Conservation (phyloP, 2,329 filamentous ascomycete species). For the Pyrenochaeta sp. region DNA sequence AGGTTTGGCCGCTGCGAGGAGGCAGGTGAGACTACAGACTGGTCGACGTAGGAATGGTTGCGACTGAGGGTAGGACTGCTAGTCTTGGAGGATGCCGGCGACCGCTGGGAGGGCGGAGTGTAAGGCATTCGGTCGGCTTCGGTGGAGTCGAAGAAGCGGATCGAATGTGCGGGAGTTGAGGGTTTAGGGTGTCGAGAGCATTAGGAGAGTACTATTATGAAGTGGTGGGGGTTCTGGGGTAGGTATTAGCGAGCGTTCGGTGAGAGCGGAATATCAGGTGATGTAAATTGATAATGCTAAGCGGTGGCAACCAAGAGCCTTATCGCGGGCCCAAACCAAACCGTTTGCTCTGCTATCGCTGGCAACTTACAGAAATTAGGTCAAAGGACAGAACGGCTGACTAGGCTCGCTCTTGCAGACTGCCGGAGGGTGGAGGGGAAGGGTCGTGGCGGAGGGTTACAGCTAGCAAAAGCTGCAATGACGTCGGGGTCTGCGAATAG, state of each 20-base stretch:
- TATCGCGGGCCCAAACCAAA: background rate
- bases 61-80: constrained; percentile 60
- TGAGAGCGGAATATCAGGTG: constrained; percentile 21
- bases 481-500: constrained; percentile 34
- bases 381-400: constrained; percentile 16
- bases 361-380: constrained; percentile 30
- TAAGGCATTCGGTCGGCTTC: constrained; percentile 77
- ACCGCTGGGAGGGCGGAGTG: constrained; percentile 77
- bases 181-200: constrained; percentile 51
- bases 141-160: constrained; percentile 37
- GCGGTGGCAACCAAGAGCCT: constrained; percentile 1
- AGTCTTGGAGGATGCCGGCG: constrained; percentile 65
- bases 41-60: constrained; percentile 60
- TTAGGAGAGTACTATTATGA: constrained; percentile 50
- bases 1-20: constrained; percentile 54
- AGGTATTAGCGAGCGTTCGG: constrained; percentile 21
- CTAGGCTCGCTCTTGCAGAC: constrained; percentile 23
- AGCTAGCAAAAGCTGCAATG: constrained; percentile 46
- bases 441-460: constrained; percentile 25
- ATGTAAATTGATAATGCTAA: constrained; percentile 2
- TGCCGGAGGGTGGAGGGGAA: background rate
- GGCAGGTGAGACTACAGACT: constrained; percentile 44
- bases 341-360: background rate
- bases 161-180: constrained; percentile 40
- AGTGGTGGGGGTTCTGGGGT: constrained; percentile 22